Base-by-base conservation (phyloP, 345 rosid genomes). In the Toxicodendron radicans region DNA sequence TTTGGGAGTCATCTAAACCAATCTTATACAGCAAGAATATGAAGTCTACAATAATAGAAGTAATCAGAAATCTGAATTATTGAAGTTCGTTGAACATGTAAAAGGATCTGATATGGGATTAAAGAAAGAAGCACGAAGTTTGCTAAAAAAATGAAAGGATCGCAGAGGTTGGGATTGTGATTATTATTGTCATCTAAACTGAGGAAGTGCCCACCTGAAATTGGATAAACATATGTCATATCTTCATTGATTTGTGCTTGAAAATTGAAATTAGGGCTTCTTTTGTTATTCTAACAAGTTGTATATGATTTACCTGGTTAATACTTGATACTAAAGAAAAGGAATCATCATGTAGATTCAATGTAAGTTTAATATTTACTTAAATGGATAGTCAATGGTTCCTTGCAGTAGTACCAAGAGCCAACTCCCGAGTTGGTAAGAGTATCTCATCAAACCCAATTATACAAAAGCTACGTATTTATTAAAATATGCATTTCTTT, bases 341-440 rank as follows among this genome's bases (percentile, higher is more conserved):
- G 7, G 68, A 72, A 72, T 72, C 0, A 27, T 27, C 60, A n/a
- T 0, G n/a, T 20, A 20, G 68, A 61, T 62, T 62, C 75, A 72
- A 72, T 27, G 23, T n/a, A 38, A 62, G 45, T 62, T 62, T 62
- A 32, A 10, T 7, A 45, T 2, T 53, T 12, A 1, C 1, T 51
- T 33, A 52, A 68, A 6, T 71, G 38, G n/a, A n/a, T 27, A 3
- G 59, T 60, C 75, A 60, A 60, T 60, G 75, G 58, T 60, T 60
- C 20, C 59, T 60, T 16, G 63, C n/a, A 2, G 69, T n/a, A n/a
- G n/a, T 62, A 23, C 70, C 63, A 53, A 52, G 41, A 53, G 54
- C 24, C 70, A 64, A n/a, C n/a, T n/a, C 33, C n/a, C 33, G 33
- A 72, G 51, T 35, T n/a, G 61, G 45, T 57, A 58, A 27, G 17